Conservation (phyloP, 805 yeast genomes). For the Kluyveromyces siamensis region DNA sequence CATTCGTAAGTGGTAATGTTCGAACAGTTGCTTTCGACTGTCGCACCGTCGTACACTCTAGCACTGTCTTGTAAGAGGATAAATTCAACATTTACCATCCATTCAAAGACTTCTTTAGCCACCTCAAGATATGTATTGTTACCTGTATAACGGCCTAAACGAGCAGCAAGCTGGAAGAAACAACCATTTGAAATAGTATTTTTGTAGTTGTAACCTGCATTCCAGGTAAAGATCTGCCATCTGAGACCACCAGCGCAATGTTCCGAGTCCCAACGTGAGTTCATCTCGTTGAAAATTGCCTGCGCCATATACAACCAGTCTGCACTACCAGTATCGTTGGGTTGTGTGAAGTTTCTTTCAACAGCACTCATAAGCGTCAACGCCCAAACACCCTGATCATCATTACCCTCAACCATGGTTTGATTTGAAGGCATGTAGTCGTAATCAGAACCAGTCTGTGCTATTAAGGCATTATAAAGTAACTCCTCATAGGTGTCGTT, state of each 20-base stretch:
- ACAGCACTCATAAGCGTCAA: conserved; percentile 87
- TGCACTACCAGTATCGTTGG: conserved; percentile 41
- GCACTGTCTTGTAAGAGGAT: conserved; percentile 31
- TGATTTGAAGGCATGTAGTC: conserved; percentile 85
- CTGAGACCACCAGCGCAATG: conserved; percentile 82
- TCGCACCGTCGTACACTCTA: conserved; percentile 62
- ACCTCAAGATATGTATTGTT: conserved; percentile 67
- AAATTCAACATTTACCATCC: conserved; percentile 55
- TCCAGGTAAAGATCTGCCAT: conserved; percentile 96
- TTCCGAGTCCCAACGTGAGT: conserved; percentile 71
- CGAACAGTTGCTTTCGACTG: conserved; percentile 51
- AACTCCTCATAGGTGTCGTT: conserved; percentile 56
- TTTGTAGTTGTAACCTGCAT: conserved; percentile 87
- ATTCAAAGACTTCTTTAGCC: conserved; percentile 69
- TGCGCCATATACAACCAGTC: conserved; percentile 81
- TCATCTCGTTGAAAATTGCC: conserved; percentile 88
- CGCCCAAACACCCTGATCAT: conserved; percentile 98
- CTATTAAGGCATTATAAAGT: conserved; percentile 53
- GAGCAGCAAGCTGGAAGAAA: conserved; percentile 76
- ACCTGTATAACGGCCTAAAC: conserved; percentile 74
- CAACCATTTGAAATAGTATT: conserved; percentile 89
- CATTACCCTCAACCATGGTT: conserved; percentile 90
- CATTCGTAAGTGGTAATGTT: conserved; percentile 54
- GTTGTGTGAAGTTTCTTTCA: conserved; percentile 74
- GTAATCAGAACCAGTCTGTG: conserved; percentile 65